Percentiles rank a stretch among this genome's conserved stretches.
Conservation (phyloP, 331 rosid species). For the Rhamnella rubrinervis region DNA sequence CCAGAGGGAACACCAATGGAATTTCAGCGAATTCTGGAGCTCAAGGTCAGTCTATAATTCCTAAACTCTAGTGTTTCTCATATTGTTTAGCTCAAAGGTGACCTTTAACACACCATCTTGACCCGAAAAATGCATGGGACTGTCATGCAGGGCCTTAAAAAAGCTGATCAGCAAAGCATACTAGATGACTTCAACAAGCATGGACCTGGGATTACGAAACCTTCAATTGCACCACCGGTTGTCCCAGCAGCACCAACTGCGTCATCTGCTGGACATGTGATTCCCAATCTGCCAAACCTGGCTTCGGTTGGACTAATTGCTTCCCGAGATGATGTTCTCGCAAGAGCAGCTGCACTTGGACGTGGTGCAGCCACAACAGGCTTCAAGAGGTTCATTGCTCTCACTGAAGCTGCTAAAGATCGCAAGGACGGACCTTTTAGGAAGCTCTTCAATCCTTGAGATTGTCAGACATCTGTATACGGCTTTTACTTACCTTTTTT, state of each 20-base stretch:
- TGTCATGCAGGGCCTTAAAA: constrained; percentile 77
- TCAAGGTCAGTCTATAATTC: constrained; percentile 55
- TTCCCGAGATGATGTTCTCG: constrained; percentile 81
- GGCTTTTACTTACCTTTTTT: not conserved
- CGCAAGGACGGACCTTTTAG: constrained; percentile 96
- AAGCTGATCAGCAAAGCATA: constrained; percentile 82
- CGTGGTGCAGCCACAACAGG: constrained; percentile 99
- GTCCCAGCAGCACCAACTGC: constrained; percentile 35
- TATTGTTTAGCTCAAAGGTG: not conserved
- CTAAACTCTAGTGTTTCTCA: constrained; percentile 10
- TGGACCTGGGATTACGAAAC: constrained; percentile 77
- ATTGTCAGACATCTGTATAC: not conserved
- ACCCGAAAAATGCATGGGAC: no score
- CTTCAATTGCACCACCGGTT: constrained; percentile 48
- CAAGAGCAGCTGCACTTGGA: constrained; percentile 98
- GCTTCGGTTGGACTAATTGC: constrained; percentile 54
- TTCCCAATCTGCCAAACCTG: constrained; percentile 51
- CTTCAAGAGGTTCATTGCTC: constrained; percentile 91
- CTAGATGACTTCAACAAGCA: constrained; percentile 92
- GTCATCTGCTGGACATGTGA: constrained; percentile 43
- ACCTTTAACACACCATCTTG: no score
- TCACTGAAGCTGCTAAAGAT: constrained; percentile 98
- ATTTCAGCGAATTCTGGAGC: constrained; percentile 94
- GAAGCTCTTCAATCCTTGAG: constrained; percentile 82
- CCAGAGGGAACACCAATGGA: constrained; percentile 99